Percentiles rank a stretch among this genome's conserved stretches.
These are phyloP conservation scores for Ustilago bromivora DNA, from an alignment of 1,284 basidiomycete genomes.

Conservation along the genomic window DNA sequence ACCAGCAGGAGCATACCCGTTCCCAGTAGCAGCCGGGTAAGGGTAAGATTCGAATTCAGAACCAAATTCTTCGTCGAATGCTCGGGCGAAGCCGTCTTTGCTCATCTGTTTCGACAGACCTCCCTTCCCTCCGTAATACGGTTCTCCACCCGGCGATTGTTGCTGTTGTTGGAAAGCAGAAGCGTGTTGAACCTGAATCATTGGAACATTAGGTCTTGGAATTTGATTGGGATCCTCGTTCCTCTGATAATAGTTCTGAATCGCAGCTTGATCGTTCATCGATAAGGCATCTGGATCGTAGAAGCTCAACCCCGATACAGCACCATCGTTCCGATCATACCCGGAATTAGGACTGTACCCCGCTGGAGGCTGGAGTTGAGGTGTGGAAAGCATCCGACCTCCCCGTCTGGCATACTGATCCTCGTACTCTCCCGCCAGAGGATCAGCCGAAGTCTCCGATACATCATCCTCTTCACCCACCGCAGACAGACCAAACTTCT, in stretches of 20 bases:
- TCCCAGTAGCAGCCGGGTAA: slow-evolving; percentile 30
- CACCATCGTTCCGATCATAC: slow-evolving; percentile 40
- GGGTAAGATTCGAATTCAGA: slow-evolving; percentile 27
- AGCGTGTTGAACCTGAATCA: slow-evolving; percentile 27
- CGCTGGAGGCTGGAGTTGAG: slow-evolving; percentile 15
- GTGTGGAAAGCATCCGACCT: slow-evolving; percentile 8
- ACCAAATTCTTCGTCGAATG: slow-evolving; percentile 53
- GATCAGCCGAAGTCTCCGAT: slow-evolving; percentile 56
- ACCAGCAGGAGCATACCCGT: slow-evolving; percentile 28
- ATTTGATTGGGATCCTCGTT: slow-evolving; percentile 15
- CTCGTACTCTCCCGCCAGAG: slow-evolving; percentile 40
- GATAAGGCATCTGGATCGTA: slow-evolving; percentile 54
- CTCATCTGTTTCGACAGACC: slow-evolving; percentile 30
- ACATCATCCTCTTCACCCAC: slow-evolving; percentile 50
- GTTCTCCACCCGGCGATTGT: neutral
- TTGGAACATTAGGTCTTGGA: slow-evolving; percentile 24
- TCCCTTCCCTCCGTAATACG: neutral
- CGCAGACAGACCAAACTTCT: slow-evolving; percentile 25
- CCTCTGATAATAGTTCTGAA: slow-evolving; percentile 11
- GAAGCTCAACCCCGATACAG: slow-evolving; percentile 46
- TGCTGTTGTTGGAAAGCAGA: slow-evolving; percentile 4
- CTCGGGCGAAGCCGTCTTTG: slow-evolving; percentile 45
- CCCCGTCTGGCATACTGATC: slow-evolving; percentile 33
- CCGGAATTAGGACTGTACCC: slow-evolving; percentile 11
- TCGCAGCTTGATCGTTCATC: slow-evolving; percentile 1